Base-by-base conservation (phyloP, 2,329 filamentous ascomycete species). In the Helicocarpus griseus region DNA sequence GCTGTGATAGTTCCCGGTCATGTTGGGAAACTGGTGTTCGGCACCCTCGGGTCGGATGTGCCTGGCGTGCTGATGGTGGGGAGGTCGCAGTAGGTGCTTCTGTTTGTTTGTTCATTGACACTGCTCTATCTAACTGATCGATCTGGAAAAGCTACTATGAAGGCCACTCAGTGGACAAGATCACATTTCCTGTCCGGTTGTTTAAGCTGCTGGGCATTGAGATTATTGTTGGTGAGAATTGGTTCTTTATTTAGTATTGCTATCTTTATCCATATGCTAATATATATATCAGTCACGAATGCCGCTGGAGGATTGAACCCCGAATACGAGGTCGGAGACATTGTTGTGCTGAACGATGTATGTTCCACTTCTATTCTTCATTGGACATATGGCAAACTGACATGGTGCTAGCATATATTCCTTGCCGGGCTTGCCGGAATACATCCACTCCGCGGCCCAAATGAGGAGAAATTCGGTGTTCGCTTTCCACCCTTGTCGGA, bases 1-100 rank as follows among this genome's bases (percentile, higher is more conserved):
- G 7, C 44, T 24, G 40, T n/a, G 5, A 39, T 56, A 71, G 70
- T 82, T 14, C 66, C 72, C 44, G 81, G 81, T 29, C 81, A 85
- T 74, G 79, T 77, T 54, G 81, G 81, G 45, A 83, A 82, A 62
- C 72, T 85, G 52, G 77, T 85, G 7, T 84, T 84, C 65, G 80
- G 81, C 14, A 71, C 77, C 26, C 72, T 85, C 52, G 77, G 77
- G 17, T 66, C 71, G 41, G 71, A 75, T 56, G 74, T 74, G 5
- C 78, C 81, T 1, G 78, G 79, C 5, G 78, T 83, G 26, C 71
- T 85, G 58, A 77, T 85, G 66, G 79, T 83, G 55, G 82, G 81
- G 56, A 74, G 82, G 61, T 77, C 77, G 58, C 81, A 85, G 81
- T 83, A 56, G 74, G 79, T 73, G n/a, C 40, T 19, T 31, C 50